Percentiles rank a stretch among this genome's conserved stretches.
phyloP scores from a whole-genome alignment of 75 land plant species.

The Selaginella moellendorffii region DNA sequence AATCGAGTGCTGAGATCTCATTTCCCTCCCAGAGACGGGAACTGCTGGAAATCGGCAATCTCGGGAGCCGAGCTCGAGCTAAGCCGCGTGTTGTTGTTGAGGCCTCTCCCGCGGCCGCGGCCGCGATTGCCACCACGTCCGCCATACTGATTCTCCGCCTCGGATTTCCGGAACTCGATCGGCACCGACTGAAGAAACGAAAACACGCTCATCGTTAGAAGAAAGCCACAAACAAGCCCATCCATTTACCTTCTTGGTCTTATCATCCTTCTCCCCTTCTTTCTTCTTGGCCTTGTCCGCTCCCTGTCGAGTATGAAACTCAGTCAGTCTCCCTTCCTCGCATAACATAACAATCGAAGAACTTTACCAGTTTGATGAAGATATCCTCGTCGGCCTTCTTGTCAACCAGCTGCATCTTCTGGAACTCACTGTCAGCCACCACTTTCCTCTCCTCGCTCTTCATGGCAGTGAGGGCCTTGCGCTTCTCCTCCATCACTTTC shows the following conservation, averaged over 20 bases:
- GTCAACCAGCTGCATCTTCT: constrained; percentile 47
- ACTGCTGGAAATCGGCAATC: constrained; percentile 54
- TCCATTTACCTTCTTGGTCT: constrained; percentile 44
- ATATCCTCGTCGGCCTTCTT: constrained; percentile 53
- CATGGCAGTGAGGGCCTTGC: constrained; percentile 42
- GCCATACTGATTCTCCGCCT: constrained; percentile 33
- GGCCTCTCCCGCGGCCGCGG: constrained; percentile 36
- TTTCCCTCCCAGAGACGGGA: constrained; percentile 51
- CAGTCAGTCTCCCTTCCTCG: background rate
- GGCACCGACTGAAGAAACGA: constrained; percentile 30
- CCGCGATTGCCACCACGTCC: constrained; percentile 28
- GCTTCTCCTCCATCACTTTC: constrained; percentile 60
- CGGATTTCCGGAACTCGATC: constrained; percentile 55
- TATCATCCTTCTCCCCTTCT: constrained; percentile 63
- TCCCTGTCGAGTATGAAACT: background rate
- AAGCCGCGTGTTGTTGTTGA: constrained; percentile 23
- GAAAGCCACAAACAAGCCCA: constrained; percentile 4
- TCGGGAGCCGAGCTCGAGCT: constrained; percentile 27
- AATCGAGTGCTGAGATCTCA: too few species aligned
- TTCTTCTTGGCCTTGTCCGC: constrained; percentile 36
- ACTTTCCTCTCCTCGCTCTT: constrained; percentile 78
- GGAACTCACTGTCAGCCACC: constrained; percentile 43
- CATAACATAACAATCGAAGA: background rate
- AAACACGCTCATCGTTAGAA: background rate
- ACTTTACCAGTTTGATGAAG: constrained; percentile 54